Conservation (phyloP, 2,329 filamentous ascomycete genomes). For the Aspergillus versicolor region DNA sequence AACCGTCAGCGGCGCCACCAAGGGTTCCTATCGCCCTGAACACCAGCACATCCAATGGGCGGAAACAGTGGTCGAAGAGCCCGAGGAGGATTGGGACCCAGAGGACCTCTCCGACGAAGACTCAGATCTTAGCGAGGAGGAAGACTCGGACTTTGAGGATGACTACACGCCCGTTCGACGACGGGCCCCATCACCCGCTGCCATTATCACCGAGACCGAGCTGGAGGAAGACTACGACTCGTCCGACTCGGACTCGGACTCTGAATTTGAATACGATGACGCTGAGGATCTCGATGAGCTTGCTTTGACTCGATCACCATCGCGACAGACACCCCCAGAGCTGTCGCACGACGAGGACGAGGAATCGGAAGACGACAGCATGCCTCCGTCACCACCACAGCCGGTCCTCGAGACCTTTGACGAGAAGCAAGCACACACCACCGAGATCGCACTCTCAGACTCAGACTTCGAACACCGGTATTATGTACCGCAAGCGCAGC, state of each 20-base stretch:
- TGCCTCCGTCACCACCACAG: constrained; percentile 68
- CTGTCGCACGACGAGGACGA: constrained; percentile 67
- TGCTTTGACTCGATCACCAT: constrained; percentile 66
- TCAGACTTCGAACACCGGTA: constrained; percentile 49
- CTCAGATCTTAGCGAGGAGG: constrained; percentile 48
- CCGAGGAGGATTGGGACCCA: constrained; percentile 68
- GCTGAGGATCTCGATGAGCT: constrained; percentile 61
- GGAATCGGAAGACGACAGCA: constrained; percentile 66
- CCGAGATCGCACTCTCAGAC: constrained; percentile 37
- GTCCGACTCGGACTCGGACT: constrained; percentile 52
- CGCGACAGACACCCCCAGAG: constrained; percentile 67
- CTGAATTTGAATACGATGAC: constrained; percentile 59
- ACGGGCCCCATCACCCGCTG: constrained; percentile 32
- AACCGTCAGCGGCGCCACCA: constrained; percentile 75
- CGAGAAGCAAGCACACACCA: constrained; percentile 53
- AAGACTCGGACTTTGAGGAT: constrained; percentile 51
- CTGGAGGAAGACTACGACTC: constrained; percentile 31
- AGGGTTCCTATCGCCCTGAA: constrained; percentile 52
- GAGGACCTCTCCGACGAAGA: constrained; percentile 63
- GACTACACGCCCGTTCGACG: constrained; percentile 33
- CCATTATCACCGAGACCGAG: constrained; percentile 30
- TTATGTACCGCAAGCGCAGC: constrained; percentile 47
- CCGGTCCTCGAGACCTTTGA: constrained; percentile 60
- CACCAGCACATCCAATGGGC: constrained; percentile 81
- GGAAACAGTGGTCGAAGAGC: constrained; percentile 71